These are phyloP conservation scores for Trifolium dubium DNA, from an alignment of 306 rosid genomes.

Conservation along the genomic window DNA sequence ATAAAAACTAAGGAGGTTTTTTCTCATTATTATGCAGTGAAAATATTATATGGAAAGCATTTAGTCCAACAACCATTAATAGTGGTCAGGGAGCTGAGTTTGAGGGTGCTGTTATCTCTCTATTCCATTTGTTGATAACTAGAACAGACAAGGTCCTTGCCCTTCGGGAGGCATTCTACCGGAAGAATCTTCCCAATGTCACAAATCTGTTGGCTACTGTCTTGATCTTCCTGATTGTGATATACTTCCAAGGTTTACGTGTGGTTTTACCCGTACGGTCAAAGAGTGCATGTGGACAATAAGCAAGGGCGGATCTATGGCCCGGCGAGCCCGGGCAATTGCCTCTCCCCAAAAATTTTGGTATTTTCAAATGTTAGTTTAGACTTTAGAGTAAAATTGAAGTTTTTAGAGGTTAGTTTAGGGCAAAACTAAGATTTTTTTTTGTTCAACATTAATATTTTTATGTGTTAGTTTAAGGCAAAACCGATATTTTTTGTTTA, in stretches of 20 bases:
- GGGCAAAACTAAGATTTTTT: too few relatives aligned
- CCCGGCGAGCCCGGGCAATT: too few relatives aligned
- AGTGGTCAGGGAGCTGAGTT: conserved; percentile 97
- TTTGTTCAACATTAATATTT: too few relatives aligned
- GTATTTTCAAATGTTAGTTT: too few relatives aligned
- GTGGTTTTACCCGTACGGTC: conserved; percentile 96
- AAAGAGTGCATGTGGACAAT: too few relatives aligned
- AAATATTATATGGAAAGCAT: conserved; percentile 91
- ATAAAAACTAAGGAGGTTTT: conserved; percentile 1
- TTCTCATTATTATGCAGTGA: conserved; percentile 60
- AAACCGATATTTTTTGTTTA: too few relatives aligned
- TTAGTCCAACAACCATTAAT: conserved; percentile 93
- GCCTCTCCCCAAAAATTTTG: too few relatives aligned
- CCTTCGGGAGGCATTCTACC: conserved; percentile 85
- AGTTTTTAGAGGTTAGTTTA: too few relatives aligned
- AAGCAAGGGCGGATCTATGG: too few relatives aligned
- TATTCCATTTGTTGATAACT: conserved; percentile 85
- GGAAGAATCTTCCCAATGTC: conserved; percentile 96
- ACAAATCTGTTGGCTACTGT: conserved; percentile 92
- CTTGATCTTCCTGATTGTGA: conserved; percentile 80
- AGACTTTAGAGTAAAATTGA: too few relatives aligned
- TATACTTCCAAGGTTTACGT: conserved; percentile 96
- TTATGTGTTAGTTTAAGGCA: too few relatives aligned
- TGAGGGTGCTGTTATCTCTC: conserved; percentile 93
- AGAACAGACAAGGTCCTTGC: conserved; percentile 90